Evolutionary conservation across 805 yeast species (phyloP), one percentile per base, ranked within the genome.

Genomic region (Candida anglica): DNA sequence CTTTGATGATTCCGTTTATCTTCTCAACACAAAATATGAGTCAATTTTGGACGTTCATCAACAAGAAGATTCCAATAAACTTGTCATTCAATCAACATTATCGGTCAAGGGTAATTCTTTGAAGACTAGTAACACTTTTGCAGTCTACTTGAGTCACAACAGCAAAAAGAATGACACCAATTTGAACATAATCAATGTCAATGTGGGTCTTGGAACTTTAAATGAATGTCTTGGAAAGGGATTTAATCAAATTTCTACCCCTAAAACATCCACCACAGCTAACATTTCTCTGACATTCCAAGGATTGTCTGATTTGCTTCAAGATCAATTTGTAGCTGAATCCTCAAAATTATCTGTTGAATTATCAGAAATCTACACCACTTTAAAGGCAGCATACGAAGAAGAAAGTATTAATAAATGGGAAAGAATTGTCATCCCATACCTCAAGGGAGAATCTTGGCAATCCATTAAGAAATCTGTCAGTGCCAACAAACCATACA

Each of bases 181-280:
- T 27, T 52, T 75, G 35, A 66, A 70, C 40, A 56, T 71, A 35
- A 53, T 72, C 35, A 65, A 69, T 32, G 55, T 81, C 24, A 75
- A 80, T 39, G 75, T 79, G 22, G 94, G 93, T 4, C 59, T 74
- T 23, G 85, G 86, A 46, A 75, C 73, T 32, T 64, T 86, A 38
- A 73, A 76, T 39, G 88, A 84, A 45, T 76, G 85, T 9, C 52
- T 86, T 19, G 89, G 89, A 18, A 82, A 78, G 48, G 74, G 81
- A 24, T n/a, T n/a, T n/a, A n/a, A n/a, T n/a, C n/a, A n/a, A n/a
- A 62, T 78, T 28, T 26, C 34, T 14, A 27, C 7, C 8, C 17
- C 6, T 11, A 28, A 17, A 11, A 28, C 27, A 19, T 5, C 23
- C 7, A 13, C 22, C 8, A 19, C 18, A 7, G 6, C 19, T 4